Evolutionary conservation across 1,139 yeast genomes (phyloP).

Genomic region (Magnusiomyces clavatus): DNA sequence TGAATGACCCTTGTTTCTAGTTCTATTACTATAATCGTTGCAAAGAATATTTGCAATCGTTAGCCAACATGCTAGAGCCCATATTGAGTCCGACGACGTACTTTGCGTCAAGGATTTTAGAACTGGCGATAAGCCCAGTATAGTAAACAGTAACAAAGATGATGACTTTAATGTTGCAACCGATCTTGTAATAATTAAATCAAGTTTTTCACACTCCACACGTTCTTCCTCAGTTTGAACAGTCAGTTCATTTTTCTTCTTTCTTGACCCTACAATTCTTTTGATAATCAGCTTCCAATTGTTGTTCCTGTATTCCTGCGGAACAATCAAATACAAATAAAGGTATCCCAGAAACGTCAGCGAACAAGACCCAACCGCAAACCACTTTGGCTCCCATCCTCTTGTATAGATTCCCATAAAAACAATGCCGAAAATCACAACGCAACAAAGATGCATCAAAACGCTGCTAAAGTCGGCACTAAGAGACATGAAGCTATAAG

Average conservation of each 20-base stretch:
- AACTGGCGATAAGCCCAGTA: constrained; percentile 80
- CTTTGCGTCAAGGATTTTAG: constrained; percentile 80
- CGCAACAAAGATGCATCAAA: constrained; percentile 54
- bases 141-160: constrained; percentile 55
- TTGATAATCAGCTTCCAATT: background rate
- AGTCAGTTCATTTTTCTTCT: background rate
- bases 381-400: constrained; percentile 29
- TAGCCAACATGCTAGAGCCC: constrained; percentile 83
- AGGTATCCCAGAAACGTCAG: constrained; percentile 36
- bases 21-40: constrained; percentile 44
- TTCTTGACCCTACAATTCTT: background rate
- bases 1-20: constrained; percentile 12
- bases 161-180: constrained; percentile 50
- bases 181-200: constrained; percentile 3
- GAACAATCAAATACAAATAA: constrained; percentile 23
- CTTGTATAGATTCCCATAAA: constrained; percentile 44
- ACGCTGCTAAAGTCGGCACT: constrained; percentile 63
- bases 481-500: constrained; percentile 56
- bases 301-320: constrained; percentile 13
- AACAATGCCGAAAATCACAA: constrained; percentile 51
- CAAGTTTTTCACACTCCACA: constrained; percentile 8
- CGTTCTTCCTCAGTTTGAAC: constrained; percentile 4
- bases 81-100: constrained; percentile 88
- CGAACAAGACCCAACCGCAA: constrained; percentile 27
- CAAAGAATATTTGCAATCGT: constrained; percentile 58